Conservation (phyloP, 495 filamentous ascomycete species). For the Penicillium chermesinum region DNA sequence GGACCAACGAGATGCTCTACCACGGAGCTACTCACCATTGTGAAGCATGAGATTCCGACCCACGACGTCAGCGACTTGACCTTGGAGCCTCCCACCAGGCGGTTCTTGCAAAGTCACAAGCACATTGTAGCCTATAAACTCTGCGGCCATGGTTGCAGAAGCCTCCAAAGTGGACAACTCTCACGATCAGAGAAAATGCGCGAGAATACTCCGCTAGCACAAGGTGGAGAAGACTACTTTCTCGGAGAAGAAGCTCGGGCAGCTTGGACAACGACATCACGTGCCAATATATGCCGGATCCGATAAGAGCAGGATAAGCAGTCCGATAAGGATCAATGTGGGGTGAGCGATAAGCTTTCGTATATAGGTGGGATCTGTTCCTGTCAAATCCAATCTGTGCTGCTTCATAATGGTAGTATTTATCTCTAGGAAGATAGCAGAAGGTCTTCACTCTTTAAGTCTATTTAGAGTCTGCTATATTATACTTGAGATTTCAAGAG, state of each 20-base stretch:
- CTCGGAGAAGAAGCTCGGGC: conserved; percentile 10
- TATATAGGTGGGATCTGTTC: too few relatives aligned
- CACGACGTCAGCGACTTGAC: conserved; percentile 67
- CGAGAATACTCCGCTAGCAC: neutral
- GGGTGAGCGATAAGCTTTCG: neutral
- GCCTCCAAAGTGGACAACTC: neutral
- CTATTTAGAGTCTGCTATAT: too few relatives aligned
- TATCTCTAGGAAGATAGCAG: too few relatives aligned
- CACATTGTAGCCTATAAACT: conserved; percentile 78
- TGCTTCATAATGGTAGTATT: too few relatives aligned
- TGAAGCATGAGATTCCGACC: conserved; percentile 68
- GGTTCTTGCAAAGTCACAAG: conserved; percentile 67
- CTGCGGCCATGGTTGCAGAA: conserved; percentile 48
- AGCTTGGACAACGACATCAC: conserved; percentile 8
- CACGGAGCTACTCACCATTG: conserved; percentile 56
- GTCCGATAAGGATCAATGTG: neutral
- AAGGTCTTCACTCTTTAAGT: too few relatives aligned
- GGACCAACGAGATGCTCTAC: neutral
- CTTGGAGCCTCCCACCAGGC: conserved; percentile 59
- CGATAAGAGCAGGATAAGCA: too few relatives aligned
- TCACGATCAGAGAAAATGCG: conserved; percentile 3
- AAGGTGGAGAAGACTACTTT: neutral
- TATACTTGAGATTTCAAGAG: too few relatives aligned
- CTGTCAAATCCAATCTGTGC: too few relatives aligned
- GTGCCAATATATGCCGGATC: conserved; percentile 18